Base-by-base conservation (phyloP, 2,329 filamentous ascomycete species). In the Thielaviopsis populi region DNA sequence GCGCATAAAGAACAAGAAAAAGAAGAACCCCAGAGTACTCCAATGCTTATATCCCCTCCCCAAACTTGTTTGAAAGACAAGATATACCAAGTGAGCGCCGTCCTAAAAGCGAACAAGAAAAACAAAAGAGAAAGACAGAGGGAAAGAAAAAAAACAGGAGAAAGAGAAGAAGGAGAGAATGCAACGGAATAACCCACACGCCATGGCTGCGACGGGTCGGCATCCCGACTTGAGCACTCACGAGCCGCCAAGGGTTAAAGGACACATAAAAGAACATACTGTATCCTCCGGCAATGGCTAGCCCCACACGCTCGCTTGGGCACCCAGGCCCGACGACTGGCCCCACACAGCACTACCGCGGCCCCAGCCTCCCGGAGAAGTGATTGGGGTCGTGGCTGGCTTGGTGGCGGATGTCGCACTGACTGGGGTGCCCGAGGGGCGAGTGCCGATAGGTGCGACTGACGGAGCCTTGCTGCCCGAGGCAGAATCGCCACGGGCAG, bases 271-370 rank as follows among this genome's bases (percentile, higher is more conserved):
- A 37, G 33, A 37, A 7, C 5, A 37, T 46, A 1, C 3, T n/a
- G n/a, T 15, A 33, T 56, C 3, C 27, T n/a, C 7, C 53, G 19
- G 27, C 27, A 56, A 33, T 6, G 15, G 64, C 67, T 85, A 96
- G 70, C 91, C 91, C 91, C 91, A 97, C 69, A 96, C 92, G 68
- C 90, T 95, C 68, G 91, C 91, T 73, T 95, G 90, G 67, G 91
- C 88, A 68, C 91, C 89, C 67, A 95, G 84, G 61, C 84, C 83
- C 68, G 85, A 88, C 71, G 88, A 89, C 70, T 85, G 86, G 66
- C 90, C 88, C 91, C 91, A 96, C 56, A 92, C 89, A 46, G 85
- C 87, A 68, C 85, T 86, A 68, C 88, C 87, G 71, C 84, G 86
- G 63, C 88, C 85, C 91, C 91, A 96, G 66, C 85, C 83, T 19